Conservation (phyloP, 345 rosid species). For the Luvunga scandens region DNA sequence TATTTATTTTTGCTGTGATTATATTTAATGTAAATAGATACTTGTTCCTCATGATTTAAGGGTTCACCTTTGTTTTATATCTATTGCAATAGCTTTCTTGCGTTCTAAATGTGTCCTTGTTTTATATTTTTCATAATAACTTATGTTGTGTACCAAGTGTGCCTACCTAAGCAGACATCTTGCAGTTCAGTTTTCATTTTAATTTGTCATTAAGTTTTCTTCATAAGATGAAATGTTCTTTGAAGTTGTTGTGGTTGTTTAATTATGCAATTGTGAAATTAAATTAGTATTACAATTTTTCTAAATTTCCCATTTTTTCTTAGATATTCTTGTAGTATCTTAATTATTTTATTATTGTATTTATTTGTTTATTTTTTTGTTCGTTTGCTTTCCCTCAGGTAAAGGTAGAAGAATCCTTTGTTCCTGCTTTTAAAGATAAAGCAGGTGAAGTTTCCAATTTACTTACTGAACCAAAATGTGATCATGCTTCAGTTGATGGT, state of each 20-base stretch:
- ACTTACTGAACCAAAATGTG: constrained; percentile 49
- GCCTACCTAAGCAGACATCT: background rate
- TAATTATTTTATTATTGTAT: background rate
- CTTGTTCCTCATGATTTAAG: background rate
- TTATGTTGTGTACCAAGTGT: background rate
- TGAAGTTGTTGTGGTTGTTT: background rate
- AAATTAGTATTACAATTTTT: background rate
- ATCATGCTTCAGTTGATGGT: constrained; percentile 47
- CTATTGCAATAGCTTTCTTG: background rate
- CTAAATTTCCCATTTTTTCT: background rate
- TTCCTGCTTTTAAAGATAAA: constrained; percentile 43
- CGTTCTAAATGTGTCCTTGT: background rate
- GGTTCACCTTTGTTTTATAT: background rate
- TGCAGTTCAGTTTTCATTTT: background rate
- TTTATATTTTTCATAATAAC: background rate
- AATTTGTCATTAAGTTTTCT: background rate
- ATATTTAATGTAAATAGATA: background rate
- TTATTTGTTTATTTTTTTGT: background rate
- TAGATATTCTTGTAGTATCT: constrained; percentile 12
- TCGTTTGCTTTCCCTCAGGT: constrained; percentile 19
- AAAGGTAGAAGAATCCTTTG: constrained; percentile 46
- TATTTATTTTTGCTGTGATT: background rate
- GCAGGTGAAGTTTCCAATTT: constrained; percentile 38
- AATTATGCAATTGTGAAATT: background rate
- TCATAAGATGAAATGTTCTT: background rate